Evolutionary conservation across 2,329 filamentous ascomycete genomes (phyloP).

Genomic region (Westerdykella ornata): DNA sequence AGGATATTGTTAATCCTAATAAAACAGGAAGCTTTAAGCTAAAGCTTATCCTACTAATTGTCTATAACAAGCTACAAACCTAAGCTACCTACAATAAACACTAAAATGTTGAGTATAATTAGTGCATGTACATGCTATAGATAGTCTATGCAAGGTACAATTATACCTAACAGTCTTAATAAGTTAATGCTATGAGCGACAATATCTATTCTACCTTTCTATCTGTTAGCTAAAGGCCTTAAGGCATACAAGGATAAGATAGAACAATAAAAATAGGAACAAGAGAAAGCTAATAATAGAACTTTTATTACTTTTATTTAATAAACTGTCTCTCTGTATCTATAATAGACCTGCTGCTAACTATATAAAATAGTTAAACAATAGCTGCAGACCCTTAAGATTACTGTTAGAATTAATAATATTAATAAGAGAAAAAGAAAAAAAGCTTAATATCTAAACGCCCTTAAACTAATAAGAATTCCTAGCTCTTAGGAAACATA

Average conservation of each 20-base stretch:
- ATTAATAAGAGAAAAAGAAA: constrained; percentile 1
- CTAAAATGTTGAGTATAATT: too few relatives aligned
- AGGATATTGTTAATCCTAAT: too few relatives aligned
- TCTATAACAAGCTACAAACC: too few relatives aligned
- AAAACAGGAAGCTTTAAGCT: too few relatives aligned
- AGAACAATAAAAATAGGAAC: constrained; percentile 1
- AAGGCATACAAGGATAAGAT: background rate
- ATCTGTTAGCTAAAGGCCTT: too few relatives aligned
- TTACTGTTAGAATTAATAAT: constrained; percentile 1
- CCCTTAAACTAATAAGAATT: background rate
- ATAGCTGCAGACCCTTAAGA: constrained; percentile 1
- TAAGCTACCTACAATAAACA: too few relatives aligned
- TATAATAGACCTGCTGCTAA: background rate
- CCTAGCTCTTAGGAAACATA: background rate
- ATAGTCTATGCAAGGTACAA: too few relatives aligned
- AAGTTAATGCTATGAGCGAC: too few relatives aligned
- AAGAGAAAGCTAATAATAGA: background rate
- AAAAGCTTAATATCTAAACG: background rate
- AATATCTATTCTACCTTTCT: too few relatives aligned
- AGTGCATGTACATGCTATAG: too few relatives aligned
- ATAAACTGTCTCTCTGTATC: background rate
- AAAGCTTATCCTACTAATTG: too few relatives aligned
- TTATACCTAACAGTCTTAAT: too few relatives aligned
- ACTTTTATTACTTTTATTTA: constrained; percentile 1
- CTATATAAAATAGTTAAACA: constrained; percentile 1